Conservation (phyloP, 176 grass and related monocot genomes). For the Elymus sibiricus region DNA sequence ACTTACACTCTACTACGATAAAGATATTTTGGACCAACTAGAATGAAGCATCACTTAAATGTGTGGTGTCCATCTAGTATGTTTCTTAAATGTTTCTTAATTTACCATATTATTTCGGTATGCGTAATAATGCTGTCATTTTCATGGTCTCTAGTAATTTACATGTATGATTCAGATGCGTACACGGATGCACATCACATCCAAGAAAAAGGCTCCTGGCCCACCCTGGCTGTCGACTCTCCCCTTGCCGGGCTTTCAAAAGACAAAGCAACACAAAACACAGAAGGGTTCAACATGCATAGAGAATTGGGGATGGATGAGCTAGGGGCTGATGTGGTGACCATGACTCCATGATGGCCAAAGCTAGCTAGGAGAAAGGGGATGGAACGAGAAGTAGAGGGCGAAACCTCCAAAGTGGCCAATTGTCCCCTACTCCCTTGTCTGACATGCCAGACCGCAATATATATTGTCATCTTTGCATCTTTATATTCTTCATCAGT, state of each 20-base stretch:
- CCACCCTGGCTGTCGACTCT: not conserved
- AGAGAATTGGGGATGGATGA: not conserved
- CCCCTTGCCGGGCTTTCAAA: conserved; percentile 28
- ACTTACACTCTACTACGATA: too few relatives aligned
- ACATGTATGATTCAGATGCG: not conserved
- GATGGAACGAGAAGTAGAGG: not conserved
- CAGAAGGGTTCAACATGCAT: not conserved
- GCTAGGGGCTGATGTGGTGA: not conserved
- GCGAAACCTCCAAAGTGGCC: conserved; percentile 28
- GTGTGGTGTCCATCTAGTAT: too few relatives aligned
- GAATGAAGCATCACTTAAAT: too few relatives aligned
- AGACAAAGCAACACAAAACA: not conserved
- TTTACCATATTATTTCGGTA: not conserved
- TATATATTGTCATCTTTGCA: conserved; percentile 8
- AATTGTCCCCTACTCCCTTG: conserved; percentile 25
- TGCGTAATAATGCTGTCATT: not conserved
- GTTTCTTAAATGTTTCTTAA: not conserved
- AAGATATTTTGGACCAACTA: too few relatives aligned
- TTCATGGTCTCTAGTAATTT: not conserved
- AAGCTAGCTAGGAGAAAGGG: not conserved
- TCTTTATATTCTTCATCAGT: conserved; percentile 43
- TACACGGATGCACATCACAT: conserved; percentile 1
- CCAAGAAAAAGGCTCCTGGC: not conserved
- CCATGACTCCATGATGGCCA: not conserved
- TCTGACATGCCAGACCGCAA: not conserved